Evolutionary conservation across 768 basidiomycete species (phyloP).

Genomic region (Podaxis sp.): DNA sequence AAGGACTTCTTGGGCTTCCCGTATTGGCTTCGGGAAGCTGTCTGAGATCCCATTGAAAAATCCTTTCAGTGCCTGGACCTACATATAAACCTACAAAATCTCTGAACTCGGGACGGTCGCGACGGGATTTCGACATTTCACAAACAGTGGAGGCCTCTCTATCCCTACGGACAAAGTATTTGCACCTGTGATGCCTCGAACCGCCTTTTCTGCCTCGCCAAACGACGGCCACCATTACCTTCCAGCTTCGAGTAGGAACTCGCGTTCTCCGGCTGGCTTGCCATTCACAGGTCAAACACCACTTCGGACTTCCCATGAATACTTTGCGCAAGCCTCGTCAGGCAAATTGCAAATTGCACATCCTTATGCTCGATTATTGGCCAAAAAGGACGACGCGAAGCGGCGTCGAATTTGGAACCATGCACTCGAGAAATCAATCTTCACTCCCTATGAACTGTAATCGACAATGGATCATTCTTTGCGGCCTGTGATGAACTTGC

Average conservation of each 20-base stretch:
- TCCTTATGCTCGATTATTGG: conserved; percentile 67
- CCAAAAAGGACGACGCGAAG: conserved; percentile 59
- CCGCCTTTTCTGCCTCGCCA: background rate
- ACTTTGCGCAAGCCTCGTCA: conserved; percentile 10
- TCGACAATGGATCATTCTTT: conserved; percentile 10
- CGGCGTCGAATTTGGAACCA: conserved; percentile 77
- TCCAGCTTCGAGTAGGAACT: background rate
- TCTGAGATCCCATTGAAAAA: conserved; percentile 3
- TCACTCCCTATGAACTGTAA: conserved; percentile 65
- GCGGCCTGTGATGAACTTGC: background rate
- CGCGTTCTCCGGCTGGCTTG: background rate
- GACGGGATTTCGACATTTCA: no score
- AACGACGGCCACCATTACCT: background rate
- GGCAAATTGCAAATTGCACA: conserved; percentile 39
- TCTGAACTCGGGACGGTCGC: background rate
- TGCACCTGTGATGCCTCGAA: background rate
- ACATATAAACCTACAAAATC: background rate
- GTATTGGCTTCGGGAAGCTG: background rate
- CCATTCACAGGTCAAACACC: background rate
- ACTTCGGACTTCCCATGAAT: background rate
- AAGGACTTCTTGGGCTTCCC: background rate
- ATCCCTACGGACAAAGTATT: background rate
- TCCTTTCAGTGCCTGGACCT: background rate
- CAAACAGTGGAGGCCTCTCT: background rate
- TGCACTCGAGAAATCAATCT: conserved; percentile 67